A percentile compares a stretch with the other conserved stretches of the same genome.
These are phyloP conservation scores for Ogataea ganodermae DNA, from an alignment of 805 yeast genomes.

Conservation along the genomic window DNA sequence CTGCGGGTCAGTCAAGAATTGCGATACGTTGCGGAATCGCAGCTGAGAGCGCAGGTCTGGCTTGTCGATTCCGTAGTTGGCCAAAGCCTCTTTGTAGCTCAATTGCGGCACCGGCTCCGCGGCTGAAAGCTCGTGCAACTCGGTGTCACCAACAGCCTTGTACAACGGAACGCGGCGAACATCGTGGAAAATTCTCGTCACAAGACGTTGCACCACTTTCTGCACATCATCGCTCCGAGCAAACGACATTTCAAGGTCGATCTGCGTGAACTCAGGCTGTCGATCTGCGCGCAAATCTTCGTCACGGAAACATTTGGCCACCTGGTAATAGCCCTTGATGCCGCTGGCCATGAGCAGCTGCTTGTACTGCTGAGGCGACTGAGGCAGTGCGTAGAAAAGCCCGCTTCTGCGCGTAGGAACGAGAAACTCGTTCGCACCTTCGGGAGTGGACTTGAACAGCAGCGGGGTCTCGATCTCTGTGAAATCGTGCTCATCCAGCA, in stretches of 20 bases:
- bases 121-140: slow-evolving; percentile 30
- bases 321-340: slow-evolving; percentile 78
- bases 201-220: slow-evolving; percentile 57
- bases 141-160: slow-evolving; percentile 32
- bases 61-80: slow-evolving; percentile 85
- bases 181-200: slow-evolving; percentile 56
- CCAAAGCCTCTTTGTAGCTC: slow-evolving; percentile 68
- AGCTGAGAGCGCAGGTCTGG: slow-evolving; percentile 80
- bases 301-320: slow-evolving; percentile 94
- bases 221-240: slow-evolving; percentile 70
- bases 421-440: slow-evolving; percentile 94
- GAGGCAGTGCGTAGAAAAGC: slow-evolving; percentile 86
- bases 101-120: slow-evolving; percentile 39
- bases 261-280: slow-evolving; percentile 96
- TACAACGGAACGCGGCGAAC: slow-evolving; percentile 44
- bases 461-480: slow-evolving; percentile 91
- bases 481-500: slow-evolving; percentile 48
- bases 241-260: slow-evolving; percentile 94
- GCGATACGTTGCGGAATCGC: slow-evolving; percentile 50
- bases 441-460: slow-evolving; percentile 93
- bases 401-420: slow-evolving; percentile 79
- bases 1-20: slow-evolving; percentile 37
- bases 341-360: slow-evolving; percentile 96
- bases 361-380: slow-evolving; percentile 97
- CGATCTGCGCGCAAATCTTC: slow-evolving; percentile 94